phyloP scores from a whole-genome alignment of 352 stramenopile species.

The Thraustochytrium sp. region DNA sequence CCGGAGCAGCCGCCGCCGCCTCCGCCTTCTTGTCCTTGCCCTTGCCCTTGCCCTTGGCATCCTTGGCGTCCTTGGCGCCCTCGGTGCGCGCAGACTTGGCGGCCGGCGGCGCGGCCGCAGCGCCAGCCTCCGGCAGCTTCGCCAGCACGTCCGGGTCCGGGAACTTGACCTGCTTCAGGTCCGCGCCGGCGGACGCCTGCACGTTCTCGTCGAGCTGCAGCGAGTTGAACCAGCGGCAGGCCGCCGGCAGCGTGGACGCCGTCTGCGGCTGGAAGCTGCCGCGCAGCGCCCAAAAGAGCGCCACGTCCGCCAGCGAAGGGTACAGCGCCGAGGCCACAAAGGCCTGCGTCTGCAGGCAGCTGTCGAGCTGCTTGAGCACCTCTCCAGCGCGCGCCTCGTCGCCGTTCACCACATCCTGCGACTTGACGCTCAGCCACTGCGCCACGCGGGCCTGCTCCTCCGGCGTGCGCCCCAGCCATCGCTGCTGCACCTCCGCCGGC shows the following conservation, averaged over 20 bases:
- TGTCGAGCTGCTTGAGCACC: not conserved
- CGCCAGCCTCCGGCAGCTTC: not conserved
- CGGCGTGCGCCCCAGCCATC: not conserved
- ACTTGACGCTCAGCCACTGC: constrained; percentile 23
- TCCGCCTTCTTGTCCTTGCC: not conserved
- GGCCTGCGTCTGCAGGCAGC: not conserved
- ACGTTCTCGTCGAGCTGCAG: constrained; percentile 12
- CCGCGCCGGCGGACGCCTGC: not conserved
- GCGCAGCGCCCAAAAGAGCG: constrained; percentile 2
- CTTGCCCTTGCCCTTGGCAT: not conserved
- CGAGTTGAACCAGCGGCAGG: constrained; percentile 17
- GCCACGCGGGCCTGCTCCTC: constrained; percentile 3
- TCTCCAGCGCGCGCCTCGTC: not conserved
- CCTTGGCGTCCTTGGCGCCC: not conserved
- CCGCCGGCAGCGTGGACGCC: not conserved
- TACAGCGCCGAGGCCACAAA: not conserved
- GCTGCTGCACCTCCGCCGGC: not conserved
- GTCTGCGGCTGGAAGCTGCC: not conserved
- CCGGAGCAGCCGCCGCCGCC: not conserved
- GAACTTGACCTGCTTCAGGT: not conserved
- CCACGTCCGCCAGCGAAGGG: not conserved
- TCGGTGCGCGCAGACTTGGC: not conserved
- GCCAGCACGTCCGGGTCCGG: not conserved
- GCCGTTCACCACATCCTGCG: not conserved
- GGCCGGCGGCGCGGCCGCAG: not conserved